Percentiles rank a stretch among this genome's conserved stretches.
Evolutionary conservation across 352 stramenopile species (phyloP).

Genomic region (Phytophthora kernoviae): DNA sequence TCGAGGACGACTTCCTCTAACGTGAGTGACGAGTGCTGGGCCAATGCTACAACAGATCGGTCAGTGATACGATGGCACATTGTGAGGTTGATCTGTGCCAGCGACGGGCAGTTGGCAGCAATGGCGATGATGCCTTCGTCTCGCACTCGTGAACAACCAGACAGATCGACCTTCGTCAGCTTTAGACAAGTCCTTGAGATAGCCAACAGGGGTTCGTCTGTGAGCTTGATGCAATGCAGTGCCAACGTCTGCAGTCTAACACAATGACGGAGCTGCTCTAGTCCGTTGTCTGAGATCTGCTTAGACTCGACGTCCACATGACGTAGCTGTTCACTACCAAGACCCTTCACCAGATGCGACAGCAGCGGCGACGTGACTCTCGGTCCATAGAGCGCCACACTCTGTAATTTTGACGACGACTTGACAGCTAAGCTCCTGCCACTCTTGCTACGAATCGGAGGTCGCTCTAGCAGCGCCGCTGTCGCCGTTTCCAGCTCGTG

Average conservation of each 20-base stretch:
- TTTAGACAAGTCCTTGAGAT: constrained; percentile 46
- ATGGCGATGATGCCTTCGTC: constrained; percentile 82
- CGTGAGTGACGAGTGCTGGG: constrained; percentile 40
- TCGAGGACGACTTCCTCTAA: constrained; percentile 50
- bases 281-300: constrained; percentile 54
- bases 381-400: constrained; percentile 65
- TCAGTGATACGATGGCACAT: constrained; percentile 86
- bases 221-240: constrained; percentile 83
- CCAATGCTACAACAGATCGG: constrained; percentile 58
- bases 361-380: constrained; percentile 55
- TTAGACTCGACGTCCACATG: constrained; percentile 77
- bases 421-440: constrained; percentile 7
- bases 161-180: constrained; percentile 66
- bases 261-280: constrained; percentile 49
- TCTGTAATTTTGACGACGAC: constrained; percentile 44
- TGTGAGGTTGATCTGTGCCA: constrained; percentile 73
- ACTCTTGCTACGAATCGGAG: constrained; percentile 15
- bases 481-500: constrained; percentile 58
- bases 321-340: constrained; percentile 40
- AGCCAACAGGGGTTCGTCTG: constrained; percentile 42
- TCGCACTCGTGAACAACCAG: constrained; percentile 73
- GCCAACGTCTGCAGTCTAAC: constrained; percentile 37
- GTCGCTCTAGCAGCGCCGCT: constrained; percentile 29
- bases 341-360: constrained; percentile 41
- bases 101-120: constrained; percentile 42